Evolutionary conservation across 345 rosid species (phyloP).

Genomic region (Eucalyptus dawsonii): DNA sequence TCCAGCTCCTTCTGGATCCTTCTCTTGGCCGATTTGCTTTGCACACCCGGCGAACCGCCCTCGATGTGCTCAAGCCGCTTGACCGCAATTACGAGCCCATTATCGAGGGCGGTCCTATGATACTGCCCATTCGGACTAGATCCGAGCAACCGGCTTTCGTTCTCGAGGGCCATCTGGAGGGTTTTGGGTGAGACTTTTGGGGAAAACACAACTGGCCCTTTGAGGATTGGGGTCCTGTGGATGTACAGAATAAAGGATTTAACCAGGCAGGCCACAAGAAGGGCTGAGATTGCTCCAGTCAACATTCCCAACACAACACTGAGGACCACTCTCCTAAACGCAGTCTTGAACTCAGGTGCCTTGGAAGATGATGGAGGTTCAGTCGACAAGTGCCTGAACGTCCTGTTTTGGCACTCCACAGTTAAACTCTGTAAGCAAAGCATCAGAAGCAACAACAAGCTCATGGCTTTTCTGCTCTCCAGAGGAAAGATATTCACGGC

Average conservation of each 20-base stretch:
- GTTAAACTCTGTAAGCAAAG: conserved; percentile 12
- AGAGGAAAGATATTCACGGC: background rate
- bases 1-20: conserved; percentile 73
- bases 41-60: conserved; percentile 29
- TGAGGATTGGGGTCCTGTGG: conserved; percentile 72
- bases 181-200: conserved; percentile 61
- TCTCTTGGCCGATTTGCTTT: conserved; percentile 56
- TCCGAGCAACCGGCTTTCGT: conserved; percentile 57
- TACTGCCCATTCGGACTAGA: conserved; percentile 71
- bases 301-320: conserved; percentile 48
- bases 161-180: conserved; percentile 60
- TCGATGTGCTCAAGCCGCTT: conserved; percentile 64
- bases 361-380: conserved; percentile 17
- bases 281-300: conserved; percentile 46
- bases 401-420: conserved; percentile 42
- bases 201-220: conserved; percentile 86
- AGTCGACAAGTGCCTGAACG: conserved; percentile 28
- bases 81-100: conserved; percentile 62
- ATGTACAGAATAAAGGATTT: conserved; percentile 46
- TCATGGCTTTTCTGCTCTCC: background rate
- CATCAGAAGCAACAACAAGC: conserved; percentile 18
- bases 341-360: conserved; percentile 27
- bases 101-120: conserved; percentile 64
- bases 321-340: conserved; percentile 35
- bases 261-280: conserved; percentile 43